Percentiles rank a stretch among this genome's conserved stretches.
Conservation (phyloP, 495 filamentous ascomycete genomes). For the Penicillium egyptiacum region DNA sequence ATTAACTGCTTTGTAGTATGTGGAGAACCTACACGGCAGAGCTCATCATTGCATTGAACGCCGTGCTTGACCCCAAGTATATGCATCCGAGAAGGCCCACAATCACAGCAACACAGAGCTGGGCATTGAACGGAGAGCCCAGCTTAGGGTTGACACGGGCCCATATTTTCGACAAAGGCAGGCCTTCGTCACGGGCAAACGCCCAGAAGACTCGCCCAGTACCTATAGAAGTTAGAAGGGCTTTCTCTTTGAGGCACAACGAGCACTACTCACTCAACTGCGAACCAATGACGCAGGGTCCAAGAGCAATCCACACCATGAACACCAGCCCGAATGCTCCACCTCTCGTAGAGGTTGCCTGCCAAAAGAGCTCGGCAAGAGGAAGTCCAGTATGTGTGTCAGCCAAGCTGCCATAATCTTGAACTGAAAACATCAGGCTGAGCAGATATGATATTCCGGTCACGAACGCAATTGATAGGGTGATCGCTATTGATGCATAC, state of each 20-base stretch:
- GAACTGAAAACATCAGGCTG: conserved; percentile 47
- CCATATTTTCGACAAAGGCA: conserved; percentile 36
- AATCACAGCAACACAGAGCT: conserved; percentile 57
- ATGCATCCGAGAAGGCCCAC: conserved; percentile 66
- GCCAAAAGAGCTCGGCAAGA: conserved; percentile 68
- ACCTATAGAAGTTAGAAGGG: conserved; percentile 35
- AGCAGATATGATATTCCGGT: conserved; percentile 46
- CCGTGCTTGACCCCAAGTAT: conserved; percentile 64
- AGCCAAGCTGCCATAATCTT: conserved; percentile 38
- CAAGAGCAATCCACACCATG: conserved; percentile 57
- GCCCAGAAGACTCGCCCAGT: conserved; percentile 72
- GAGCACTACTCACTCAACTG: conserved; percentile 40
- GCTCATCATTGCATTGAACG: conserved; percentile 69
- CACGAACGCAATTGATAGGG: conserved; percentile 45
- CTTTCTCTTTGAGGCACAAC: neutral
- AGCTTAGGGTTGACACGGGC: conserved; percentile 28
- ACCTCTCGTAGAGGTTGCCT: conserved; percentile 64
- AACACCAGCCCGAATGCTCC: conserved; percentile 57
- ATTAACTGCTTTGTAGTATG: neutral
- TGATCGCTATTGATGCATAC: conserved; percentile 27
- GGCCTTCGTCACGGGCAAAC: conserved; percentile 64
- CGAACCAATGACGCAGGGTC: conserved; percentile 49
- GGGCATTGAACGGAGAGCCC: conserved; percentile 55
- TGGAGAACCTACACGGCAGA: conserved; percentile 43
- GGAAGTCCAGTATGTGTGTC: conserved; percentile 58